These are phyloP conservation scores for Cordyceps militaris DNA, from an alignment of 2,329 filamentous ascomycete species.

Conservation along the genomic window DNA sequence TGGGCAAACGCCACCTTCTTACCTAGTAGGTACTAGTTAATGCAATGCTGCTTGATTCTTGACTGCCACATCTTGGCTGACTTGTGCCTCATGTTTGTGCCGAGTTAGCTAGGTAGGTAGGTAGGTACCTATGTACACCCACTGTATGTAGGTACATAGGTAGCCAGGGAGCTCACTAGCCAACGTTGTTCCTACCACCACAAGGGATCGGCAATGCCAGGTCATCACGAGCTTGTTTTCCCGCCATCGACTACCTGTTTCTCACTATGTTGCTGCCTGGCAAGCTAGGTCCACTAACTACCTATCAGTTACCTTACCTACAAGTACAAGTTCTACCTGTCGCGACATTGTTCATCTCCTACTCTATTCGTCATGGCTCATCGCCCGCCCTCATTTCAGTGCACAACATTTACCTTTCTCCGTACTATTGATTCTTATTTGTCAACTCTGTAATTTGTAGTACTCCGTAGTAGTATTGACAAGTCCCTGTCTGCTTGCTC, in stretches of 20 bases:
- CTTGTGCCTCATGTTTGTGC: too few species aligned
- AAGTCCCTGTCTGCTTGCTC: not conserved
- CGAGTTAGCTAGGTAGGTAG: not conserved
- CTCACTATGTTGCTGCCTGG: not conserved
- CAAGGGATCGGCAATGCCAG: slow-evolving; percentile 4
- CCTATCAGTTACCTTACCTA: not conserved
- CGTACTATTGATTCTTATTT: not conserved
- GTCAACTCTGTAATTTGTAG: too few species aligned
- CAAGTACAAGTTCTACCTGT: too few species aligned
- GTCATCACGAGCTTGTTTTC: slow-evolving; percentile 9
- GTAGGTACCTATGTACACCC: not conserved
- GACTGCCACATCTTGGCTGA: not conserved
- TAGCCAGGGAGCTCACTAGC: not conserved
- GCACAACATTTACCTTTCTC: not conserved
- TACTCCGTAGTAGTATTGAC: too few species aligned
- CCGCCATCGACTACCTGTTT: not conserved
- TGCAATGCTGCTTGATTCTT: not conserved
- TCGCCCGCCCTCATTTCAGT: not conserved
- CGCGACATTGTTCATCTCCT: not conserved
- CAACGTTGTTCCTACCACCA: not conserved
- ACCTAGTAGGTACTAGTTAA: not conserved
- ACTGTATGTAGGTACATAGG: not conserved
- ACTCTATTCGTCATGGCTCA: not conserved
- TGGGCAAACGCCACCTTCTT: slow-evolving; percentile 9
- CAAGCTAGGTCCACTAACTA: not conserved